phyloP scores from a whole-genome alignment of 2,329 filamentous ascomycete genomes.

The Metarhizium brunneum region DNA sequence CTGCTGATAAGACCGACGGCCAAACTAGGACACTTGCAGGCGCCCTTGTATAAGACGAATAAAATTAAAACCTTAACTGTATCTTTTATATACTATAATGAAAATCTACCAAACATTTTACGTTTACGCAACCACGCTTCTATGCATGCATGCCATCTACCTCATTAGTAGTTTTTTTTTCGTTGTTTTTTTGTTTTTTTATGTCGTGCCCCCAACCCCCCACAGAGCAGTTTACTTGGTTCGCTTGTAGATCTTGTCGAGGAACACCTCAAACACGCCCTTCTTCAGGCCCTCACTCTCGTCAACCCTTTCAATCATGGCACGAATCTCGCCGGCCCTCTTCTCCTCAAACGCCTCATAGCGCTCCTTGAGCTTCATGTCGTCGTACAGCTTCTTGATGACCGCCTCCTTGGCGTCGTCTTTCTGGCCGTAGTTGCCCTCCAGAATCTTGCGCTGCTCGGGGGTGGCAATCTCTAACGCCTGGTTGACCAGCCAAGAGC shows the following conservation, averaged over 20 bases:
- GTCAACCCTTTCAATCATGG: slow-evolving; percentile 70
- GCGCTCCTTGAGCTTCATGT: slow-evolving; percentile 71
- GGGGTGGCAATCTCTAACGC: slow-evolving; percentile 71
- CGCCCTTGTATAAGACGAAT: not conserved
- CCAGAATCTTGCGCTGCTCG: slow-evolving; percentile 79
- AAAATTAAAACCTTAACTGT: no score
- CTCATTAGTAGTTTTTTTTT: not conserved
- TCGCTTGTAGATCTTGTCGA: slow-evolving; percentile 96
- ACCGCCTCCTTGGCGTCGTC: slow-evolving; percentile 71
- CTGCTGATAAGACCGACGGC: not conserved
- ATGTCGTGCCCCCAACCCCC: no score
- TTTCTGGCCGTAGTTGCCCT: slow-evolving; percentile 92
- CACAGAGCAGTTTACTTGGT: slow-evolving; percentile 61
- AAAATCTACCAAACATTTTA: not conserved
- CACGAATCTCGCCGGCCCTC: slow-evolving; percentile 65
- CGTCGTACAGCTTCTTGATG: slow-evolving; percentile 82
- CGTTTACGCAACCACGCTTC: not conserved
- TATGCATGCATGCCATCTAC: slow-evolving; percentile 3
- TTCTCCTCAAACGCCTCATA: slow-evolving; percentile 90
- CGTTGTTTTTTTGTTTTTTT: not conserved
- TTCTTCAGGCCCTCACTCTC: slow-evolving; percentile 86
- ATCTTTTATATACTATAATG: not conserved
- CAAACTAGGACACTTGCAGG: not conserved
- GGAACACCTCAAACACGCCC: slow-evolving; percentile 78
- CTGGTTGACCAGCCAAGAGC: slow-evolving; percentile 96